Evolutionary conservation across 768 basidiomycete genomes (phyloP), one percentile per base, ranked within the genome.

Genomic region (Daedalea quercina): DNA sequence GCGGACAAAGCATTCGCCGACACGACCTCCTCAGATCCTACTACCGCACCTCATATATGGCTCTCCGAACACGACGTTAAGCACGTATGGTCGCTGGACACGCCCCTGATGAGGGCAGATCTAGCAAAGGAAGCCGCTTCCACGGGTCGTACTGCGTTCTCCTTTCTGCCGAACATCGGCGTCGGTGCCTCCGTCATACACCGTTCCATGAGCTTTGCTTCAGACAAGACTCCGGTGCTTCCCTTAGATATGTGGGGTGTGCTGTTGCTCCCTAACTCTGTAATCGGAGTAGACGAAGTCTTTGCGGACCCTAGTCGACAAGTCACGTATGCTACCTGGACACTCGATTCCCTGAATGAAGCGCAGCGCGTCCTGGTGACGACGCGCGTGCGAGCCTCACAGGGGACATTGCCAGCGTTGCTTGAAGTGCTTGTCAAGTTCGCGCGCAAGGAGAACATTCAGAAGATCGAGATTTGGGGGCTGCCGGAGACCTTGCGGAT

Each of bases 151-250:
- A 60, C 61, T 50, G 47, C 66, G n/a, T 70, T 73, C 52, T 57
- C 75, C 0, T 78, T 70, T 60, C 69, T 79, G 22, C 74, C 80
- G 1, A 57, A 68, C 51, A 54, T 66, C 19, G 78, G 79, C n/a
- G 73, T 80, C 9, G 77, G 71, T n/a, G 73, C 70, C 12, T 77
- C 70, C 57, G 71, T 71, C 47, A 58, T 75, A 31, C 63, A 63
- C 47, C 64, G 75, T 28, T 52, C 65, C 15, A 67, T 66, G 65
- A 3, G 33, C 50, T 51, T 63, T 51, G 52, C 58, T 11, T 56
- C 55, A 53, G 59, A 56, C 28, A 25, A 54, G 13, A 61, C 22
- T 19, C 57, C 52, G 2, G 44, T 50, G 24, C 54, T 50, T 9
- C 61, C 50, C 11, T 33, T 41, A 1, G 40, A 59, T 3, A 47